phyloP scores from a whole-genome alignment of 805 yeast genomes.

The Pichia eremophila region DNA sequence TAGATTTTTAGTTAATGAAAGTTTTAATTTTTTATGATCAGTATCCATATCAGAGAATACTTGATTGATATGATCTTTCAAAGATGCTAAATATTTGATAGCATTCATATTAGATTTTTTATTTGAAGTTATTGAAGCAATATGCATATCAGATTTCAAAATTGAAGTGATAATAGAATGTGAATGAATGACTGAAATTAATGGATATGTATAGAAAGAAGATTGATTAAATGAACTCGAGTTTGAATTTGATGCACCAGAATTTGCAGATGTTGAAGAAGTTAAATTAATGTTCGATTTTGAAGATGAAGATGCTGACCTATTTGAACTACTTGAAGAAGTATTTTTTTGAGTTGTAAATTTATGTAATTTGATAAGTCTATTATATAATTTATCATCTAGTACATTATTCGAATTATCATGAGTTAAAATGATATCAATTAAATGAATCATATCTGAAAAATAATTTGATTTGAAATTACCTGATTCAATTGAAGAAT shows the following conservation, averaged over 20 bases:
- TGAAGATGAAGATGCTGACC: constrained; percentile 19
- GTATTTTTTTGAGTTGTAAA: constrained; percentile 15
- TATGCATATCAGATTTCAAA: constrained; percentile 25
- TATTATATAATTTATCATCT: constrained; percentile 23
- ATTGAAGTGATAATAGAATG: constrained; percentile 21
- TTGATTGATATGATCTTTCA: constrained; percentile 12
- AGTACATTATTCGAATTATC: constrained; percentile 22
- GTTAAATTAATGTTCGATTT: neutral
- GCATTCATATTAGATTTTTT: constrained; percentile 17
- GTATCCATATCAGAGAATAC: constrained; percentile 21
- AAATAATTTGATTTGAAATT: constrained; percentile 26
- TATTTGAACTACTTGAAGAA: constrained; percentile 4
- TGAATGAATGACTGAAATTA: constrained; percentile 22
- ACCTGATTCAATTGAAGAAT: constrained; percentile 23
- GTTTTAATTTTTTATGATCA: constrained; percentile 21
- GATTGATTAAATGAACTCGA: neutral
- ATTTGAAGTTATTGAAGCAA: constrained; percentile 15
- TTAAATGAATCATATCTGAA: constrained; percentile 21
- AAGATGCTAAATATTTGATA: constrained; percentile 16
- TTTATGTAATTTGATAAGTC: constrained; percentile 24
- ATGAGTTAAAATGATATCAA: constrained; percentile 21
- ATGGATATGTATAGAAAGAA: constrained; percentile 21
- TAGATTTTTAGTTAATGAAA: constrained; percentile 22
- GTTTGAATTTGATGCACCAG: neutral
- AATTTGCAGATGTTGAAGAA: neutral